Conservation (phyloP, 306 rosid genomes). For the Fragaria iinumae region DNA sequence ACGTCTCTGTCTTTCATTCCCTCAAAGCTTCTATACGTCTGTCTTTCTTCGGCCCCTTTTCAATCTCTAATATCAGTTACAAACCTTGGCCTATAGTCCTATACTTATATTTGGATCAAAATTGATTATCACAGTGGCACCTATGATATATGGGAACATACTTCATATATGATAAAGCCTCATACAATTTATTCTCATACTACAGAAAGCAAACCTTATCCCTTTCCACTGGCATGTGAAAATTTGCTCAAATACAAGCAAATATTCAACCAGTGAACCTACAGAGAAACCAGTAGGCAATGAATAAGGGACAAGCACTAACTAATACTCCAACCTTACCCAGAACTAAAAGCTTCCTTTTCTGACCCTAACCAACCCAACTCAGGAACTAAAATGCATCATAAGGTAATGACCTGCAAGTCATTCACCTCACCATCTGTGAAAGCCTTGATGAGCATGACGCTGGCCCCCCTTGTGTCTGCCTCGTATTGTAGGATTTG, state of each 20-base stretch:
- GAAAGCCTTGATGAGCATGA: conserved; percentile 48
- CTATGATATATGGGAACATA: not conserved
- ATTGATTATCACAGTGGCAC: not conserved
- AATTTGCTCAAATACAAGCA: conserved; percentile 5
- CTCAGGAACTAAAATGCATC: not conserved
- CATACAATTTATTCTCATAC: not conserved
- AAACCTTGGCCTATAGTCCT: too few species aligned
- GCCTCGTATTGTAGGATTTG: conserved; percentile 63
- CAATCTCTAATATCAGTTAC: too few species aligned
- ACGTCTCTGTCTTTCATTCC: too few species aligned
- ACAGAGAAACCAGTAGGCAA: not conserved
- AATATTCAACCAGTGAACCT: not conserved
- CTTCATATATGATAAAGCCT: not conserved
- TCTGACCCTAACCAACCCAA: not conserved
- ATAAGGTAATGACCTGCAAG: not conserved
- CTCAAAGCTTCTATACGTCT: too few species aligned
- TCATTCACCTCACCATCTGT: conserved; percentile 45
- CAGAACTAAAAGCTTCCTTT: not conserved
- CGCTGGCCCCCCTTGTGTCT: conserved; percentile 43
- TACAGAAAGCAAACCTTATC: not conserved
- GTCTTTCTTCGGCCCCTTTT: too few species aligned
- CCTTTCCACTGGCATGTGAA: conserved; percentile 6
- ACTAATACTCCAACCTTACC: not conserved
- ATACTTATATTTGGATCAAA: not conserved
- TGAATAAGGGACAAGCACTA: not conserved